A percentile compares a stretch with the other conserved stretches of the same genome.
These are phyloP conservation scores for Backusella mclennaniae DNA, from an alignment of 192 early-diverging fungal species.

Conservation along the genomic window DNA sequence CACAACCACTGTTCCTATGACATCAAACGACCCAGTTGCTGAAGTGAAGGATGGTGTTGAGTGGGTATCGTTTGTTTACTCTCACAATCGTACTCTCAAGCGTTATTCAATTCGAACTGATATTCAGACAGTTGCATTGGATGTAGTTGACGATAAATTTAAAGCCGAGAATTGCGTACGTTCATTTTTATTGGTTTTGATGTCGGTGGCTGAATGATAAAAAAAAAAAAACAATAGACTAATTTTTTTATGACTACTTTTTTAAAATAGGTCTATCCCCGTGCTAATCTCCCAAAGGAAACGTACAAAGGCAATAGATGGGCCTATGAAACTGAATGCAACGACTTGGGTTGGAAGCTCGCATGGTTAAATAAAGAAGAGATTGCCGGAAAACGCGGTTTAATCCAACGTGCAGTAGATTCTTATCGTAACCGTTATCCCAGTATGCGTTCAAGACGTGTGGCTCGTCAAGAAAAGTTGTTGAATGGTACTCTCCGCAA, in stretches of 20 bases:
- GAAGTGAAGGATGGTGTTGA: slow-evolving; percentile 51
- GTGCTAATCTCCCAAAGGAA: slow-evolving; percentile 62
- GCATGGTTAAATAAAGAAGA: slow-evolving; percentile 70
- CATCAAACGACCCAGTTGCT: slow-evolving; percentile 28
- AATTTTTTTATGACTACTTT: slow-evolving; percentile 9
- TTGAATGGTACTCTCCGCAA: slow-evolving; percentile 52
- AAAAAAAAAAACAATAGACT: slow-evolving; percentile 1
- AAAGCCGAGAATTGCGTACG: slow-evolving; percentile 72
- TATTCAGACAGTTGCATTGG: slow-evolving; percentile 57
- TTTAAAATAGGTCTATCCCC: slow-evolving; percentile 59
- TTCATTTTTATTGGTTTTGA: slow-evolving; percentile 10
- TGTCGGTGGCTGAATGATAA: neutral
- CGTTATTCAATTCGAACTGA: slow-evolving; percentile 72
- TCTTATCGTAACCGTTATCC: slow-evolving; percentile 71
- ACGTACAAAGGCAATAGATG: slow-evolving; percentile 79
- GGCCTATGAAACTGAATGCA: slow-evolving; percentile 84
- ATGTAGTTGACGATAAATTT: slow-evolving; percentile 54
- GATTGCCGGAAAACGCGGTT: slow-evolving; percentile 66
- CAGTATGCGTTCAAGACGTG: slow-evolving; percentile 70
- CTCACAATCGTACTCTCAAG: slow-evolving; percentile 60
- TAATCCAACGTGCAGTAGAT: slow-evolving; percentile 85
- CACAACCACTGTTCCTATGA: neutral
- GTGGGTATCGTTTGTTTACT: slow-evolving; percentile 68
- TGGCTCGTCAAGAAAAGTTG: slow-evolving; percentile 71
- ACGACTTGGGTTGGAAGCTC: slow-evolving; percentile 84